Evolutionary conservation across 805 yeast species (phyloP), one percentile per base, ranked within the genome.

Genomic region (Cyberlindnera euphorbiae): DNA sequence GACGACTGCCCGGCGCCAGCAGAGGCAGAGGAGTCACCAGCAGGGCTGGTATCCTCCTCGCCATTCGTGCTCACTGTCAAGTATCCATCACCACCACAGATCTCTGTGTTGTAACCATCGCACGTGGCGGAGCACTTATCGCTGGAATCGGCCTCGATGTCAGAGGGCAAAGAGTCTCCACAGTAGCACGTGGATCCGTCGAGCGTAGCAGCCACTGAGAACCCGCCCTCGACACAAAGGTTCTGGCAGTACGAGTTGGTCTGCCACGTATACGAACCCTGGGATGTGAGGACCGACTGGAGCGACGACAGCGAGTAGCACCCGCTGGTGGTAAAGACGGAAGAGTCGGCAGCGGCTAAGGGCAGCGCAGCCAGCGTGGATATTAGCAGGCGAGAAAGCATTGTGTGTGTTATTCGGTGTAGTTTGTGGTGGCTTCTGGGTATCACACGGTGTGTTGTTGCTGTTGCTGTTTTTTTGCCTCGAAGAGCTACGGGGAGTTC

Each of bases 141-240:
- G 10, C 55, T 52, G 28, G 52, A 42, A 3, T 58, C 52, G 12
- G 60, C 21, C 3, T 49, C 41, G 9, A 53, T 45, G 3, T 63
- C 45, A 7, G 58, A 36, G 4, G 76, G 67, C 4, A 66, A 52
- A 1, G 62, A 42, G 49, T 69, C 61, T 18, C 90, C 90, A 58
- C 95, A 84, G 51, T 71, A 82, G 57, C 95, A 84, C 14, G 58
- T 56, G 17, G 64, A 50, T 8, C 87, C 85, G 33, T 67, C 58
- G 10, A 68, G 55, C 23, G 75, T 54, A 4, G 82, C 88, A 28
- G 71, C 71, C 14, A 69, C 65, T 15, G 64, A 59, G 50, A 59
- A 63, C 8, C 71, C 35, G 45, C 58, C 60, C 9, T 69, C 33
- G 37, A 59, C 47, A 59, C 96, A 81, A 43, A 65, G 62, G 7